Percentiles rank a stretch among this genome's conserved stretches.
phyloP scores from a whole-genome alignment of 148 eudicot genomes.

The Arbutus unedo region DNA sequence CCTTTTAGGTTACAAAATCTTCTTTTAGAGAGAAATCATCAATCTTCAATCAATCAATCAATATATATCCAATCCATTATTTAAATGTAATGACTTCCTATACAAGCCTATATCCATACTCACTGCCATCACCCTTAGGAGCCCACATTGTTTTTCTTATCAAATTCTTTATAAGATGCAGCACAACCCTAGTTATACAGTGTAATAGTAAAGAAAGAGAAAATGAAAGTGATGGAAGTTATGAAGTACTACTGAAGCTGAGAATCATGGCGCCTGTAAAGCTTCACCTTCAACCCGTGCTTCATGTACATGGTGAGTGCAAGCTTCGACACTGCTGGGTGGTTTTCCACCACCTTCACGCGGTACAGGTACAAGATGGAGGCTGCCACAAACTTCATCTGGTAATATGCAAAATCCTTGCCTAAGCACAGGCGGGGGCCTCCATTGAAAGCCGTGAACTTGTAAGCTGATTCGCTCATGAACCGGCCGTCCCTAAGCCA shows the following conservation, averaged over 20 bases:
- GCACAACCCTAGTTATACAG: too few species aligned
- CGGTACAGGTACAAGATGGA: slow-evolving; percentile 66
- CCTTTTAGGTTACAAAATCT: too few species aligned
- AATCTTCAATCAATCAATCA: neutral
- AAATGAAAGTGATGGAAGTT: neutral
- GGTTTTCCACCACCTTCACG: slow-evolving; percentile 57
- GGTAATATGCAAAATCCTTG: slow-evolving; percentile 94
- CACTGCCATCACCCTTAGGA: neutral
- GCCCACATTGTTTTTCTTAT: neutral
- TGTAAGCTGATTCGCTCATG: slow-evolving; percentile 92
- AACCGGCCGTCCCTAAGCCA: slow-evolving; percentile 84
- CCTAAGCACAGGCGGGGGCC: slow-evolving; percentile 95
- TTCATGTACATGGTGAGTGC: slow-evolving; percentile 97
- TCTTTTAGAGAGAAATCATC: neutral
- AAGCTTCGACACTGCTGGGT: slow-evolving; percentile 73
- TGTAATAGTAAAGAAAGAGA: too few species aligned
- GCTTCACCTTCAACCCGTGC: slow-evolving; percentile 74
- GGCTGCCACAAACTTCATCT: slow-evolving; percentile 91
- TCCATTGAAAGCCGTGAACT: slow-evolving; percentile 91
- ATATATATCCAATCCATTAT: neutral
- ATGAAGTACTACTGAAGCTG: slow-evolving; percentile 33
- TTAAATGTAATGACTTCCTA: neutral
- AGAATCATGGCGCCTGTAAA: slow-evolving; percentile 42
- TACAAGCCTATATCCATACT: neutral
- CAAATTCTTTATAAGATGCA: neutral